Evolutionary conservation across 2,329 filamentous ascomycete species (phyloP).

Genomic region (Xylariaceae sp.): DNA sequence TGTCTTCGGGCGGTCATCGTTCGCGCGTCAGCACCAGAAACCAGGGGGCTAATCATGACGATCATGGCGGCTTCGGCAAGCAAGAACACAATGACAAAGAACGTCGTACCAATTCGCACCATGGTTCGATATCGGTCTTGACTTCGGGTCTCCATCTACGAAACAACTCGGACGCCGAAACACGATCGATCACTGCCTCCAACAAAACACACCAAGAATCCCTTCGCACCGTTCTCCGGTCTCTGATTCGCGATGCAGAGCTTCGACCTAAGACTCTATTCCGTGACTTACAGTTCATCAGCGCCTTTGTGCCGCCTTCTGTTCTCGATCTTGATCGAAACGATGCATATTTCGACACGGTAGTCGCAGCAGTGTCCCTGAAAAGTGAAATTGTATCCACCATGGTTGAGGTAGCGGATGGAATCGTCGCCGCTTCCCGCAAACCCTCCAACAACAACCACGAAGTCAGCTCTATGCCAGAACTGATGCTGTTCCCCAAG

Average conservation of each 20-base stretch:
- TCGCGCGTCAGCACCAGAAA: conserved; percentile 36
- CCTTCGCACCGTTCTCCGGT: conserved; percentile 61
- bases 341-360: conserved; percentile 87
- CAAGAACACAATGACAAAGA: conserved; percentile 66
- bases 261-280: conserved; percentile 76
- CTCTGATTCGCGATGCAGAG: conserved; percentile 60
- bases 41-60: conserved; percentile 36
- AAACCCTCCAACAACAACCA: conserved; percentile 35
- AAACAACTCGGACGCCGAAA: conserved; percentile 43
- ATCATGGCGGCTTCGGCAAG: conserved; percentile 31
- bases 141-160: conserved; percentile 32
- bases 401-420: conserved; percentile 71
- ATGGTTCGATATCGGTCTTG: conserved; percentile 34
- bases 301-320: conserved; percentile 57
- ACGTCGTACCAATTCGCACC: conserved; percentile 55
- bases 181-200: conserved; percentile 44
- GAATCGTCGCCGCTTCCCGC: conserved; percentile 62
- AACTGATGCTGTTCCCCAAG: conserved; percentile 41
- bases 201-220: conserved; percentile 48
- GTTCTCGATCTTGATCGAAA: conserved; percentile 58
- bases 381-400: conserved; percentile 84
- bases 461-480: conserved; percentile 26
- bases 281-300: conserved; percentile 72
- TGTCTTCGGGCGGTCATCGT: conserved; percentile 50
- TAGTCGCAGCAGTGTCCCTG: conserved; percentile 77